Evolutionary conservation across 2,329 filamentous ascomycete species (phyloP), one percentile per base, ranked within the genome.

Genomic region (Arthroderma uncinatum): DNA sequence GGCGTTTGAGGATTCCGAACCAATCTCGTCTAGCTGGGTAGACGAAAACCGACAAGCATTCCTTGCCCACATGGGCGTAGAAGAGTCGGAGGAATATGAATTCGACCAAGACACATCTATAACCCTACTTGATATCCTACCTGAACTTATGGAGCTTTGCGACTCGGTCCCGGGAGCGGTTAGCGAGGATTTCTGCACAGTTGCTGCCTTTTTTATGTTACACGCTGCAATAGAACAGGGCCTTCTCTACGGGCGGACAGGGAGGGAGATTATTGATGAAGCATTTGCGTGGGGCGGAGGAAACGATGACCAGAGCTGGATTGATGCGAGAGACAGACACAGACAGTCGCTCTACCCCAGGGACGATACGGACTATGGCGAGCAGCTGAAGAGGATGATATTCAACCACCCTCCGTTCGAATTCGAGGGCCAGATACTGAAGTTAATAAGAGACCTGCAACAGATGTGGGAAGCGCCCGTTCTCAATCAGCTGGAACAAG

Each of bases 221-320:
- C 77, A 81, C 58, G 73, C 77, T 36, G 71, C 71, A 7, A 60
- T 79, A 2, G 78, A 81, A 64, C 75, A 78, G 57, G 74, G 74
- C 55, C 63, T 73, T 2, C 61, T 72, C 3, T 72, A 68, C 54
- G 73, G 71, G 6, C 65, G 64, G 3, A 65, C 65, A n/a, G 67
- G 68, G 0, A 57, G 63, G 2, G 70, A 75, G 21, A 59, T 68
- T 1, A 67, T 77, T 21, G 66, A 71, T 25, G 70, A 75, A 30
- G 72, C 75, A 2, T 78, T 78, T 61, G 68, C 73, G 1, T 79
- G 76, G 71, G 74, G 73, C 10, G 70, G 66, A 54, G 68, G 70
- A 14, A 28, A 16, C 9, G 53, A 56, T 28, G 19, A 44, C 33
- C 34, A 16, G 21, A 40, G 47, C 42, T 59, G 58, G 55, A n/a